Percentiles rank a stretch among this genome's conserved stretches.
These are phyloP conservation scores for Jaenimonas drosophilae DNA, from an alignment of 208 protist species.

Conservation along the genomic window DNA sequence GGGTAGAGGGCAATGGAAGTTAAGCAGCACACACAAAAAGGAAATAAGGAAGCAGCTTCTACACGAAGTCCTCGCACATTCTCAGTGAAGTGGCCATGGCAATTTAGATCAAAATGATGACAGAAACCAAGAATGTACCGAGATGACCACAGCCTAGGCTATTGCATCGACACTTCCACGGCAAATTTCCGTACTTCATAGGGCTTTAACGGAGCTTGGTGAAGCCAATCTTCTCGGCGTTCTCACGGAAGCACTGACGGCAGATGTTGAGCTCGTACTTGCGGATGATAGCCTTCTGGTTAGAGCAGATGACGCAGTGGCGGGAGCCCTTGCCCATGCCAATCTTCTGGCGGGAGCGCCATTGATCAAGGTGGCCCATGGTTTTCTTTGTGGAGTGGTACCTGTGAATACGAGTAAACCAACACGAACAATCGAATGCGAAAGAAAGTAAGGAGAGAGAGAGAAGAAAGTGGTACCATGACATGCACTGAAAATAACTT, in stretches of 20 bases:
- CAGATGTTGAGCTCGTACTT: slow-evolving; percentile 93
- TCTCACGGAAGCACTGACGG: slow-evolving; percentile 93
- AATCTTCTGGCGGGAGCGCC: slow-evolving; percentile 89
- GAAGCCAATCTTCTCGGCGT: slow-evolving; percentile 87
- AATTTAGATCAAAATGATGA: not conserved
- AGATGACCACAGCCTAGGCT: not conserved
- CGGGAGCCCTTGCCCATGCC: slow-evolving; percentile 87
- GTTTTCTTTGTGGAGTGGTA: slow-evolving; percentile 6
- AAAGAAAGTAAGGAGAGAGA: not conserved
- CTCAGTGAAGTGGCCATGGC: too few relatives aligned
- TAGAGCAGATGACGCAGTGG: slow-evolving; percentile 87
- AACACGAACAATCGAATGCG: slow-evolving; percentile 9
- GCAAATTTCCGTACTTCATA: too few relatives aligned
- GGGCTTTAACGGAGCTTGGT: slow-evolving; percentile 76
- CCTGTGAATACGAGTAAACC: not conserved
- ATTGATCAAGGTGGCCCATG: slow-evolving; percentile 91
- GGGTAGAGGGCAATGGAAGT: not conserved
- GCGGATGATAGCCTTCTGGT: slow-evolving; percentile 90
- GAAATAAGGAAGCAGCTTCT: too few relatives aligned
- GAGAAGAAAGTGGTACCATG: slow-evolving; percentile 2
- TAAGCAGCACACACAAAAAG: not conserved
- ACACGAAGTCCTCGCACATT: too few relatives aligned
- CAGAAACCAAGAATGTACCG: not conserved
- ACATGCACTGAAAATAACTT: not conserved
- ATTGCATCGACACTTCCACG: too few relatives aligned